Base-by-base conservation (phyloP, 2,329 filamentous ascomycete genomes). In the Trichophyton schoenleinii region DNA sequence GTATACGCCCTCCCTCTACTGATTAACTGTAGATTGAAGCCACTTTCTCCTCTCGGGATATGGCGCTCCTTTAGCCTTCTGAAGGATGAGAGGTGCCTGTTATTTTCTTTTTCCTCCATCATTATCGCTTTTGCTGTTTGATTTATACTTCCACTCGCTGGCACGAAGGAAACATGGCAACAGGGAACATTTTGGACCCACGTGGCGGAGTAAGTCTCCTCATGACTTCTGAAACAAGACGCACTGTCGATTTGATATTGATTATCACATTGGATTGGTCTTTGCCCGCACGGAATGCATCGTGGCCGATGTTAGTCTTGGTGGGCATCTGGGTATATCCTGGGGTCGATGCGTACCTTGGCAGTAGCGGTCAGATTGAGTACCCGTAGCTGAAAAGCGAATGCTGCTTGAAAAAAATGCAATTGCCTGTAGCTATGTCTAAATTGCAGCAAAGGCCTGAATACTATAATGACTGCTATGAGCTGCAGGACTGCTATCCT, bases 161-260 rank as follows among this genome's bases (percentile, higher is more conserved):
- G 18, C 15, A 46, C 18, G 20, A 48, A 25, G 20, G 44, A 48
- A 28, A 55, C 52, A 55, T 55, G 52, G 52, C 52, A 18, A 36
- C 52, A 55, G 52, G 52, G 52, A 55, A 55, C 6, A n/a, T 15
- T 36, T 34, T 55, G 28, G 28, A 55, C 52, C 52, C 52, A 55
- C 52, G 52, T 55, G 52, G 52, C 28, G 52, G 28, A 36, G 52
- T 38, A 13, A 55, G 28, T 18, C 11, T 36, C 31, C 3, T 20
- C 31, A 18, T 20, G 15, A 36, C 31, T 20, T n/a, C 28, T 36
- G 46, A 52, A 52, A 52, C 46, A 6, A 52, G 46, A 52, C 15
- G 11, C 13, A 25, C 20, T 28, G 34, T 52, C 20, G 20, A 52
- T 15, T 28, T 28, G 20, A 52, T 28, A 18, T 48, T 48, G 44